These are phyloP conservation scores for Shiraia sp. DNA, from an alignment of 2,329 filamentous ascomycete genomes.

Conservation along the genomic window DNA sequence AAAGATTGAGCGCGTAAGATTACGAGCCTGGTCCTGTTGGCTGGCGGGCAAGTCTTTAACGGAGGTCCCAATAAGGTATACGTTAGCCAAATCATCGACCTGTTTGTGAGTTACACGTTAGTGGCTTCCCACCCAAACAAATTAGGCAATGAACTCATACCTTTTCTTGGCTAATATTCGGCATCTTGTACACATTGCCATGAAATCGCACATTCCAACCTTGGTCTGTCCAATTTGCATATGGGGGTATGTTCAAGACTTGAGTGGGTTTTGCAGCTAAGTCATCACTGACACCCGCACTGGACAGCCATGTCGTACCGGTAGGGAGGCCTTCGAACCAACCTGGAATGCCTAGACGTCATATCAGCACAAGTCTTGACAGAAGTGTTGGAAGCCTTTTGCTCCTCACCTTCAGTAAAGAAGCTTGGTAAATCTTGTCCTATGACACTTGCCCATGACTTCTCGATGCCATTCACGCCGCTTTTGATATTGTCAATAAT, in stretches of 20 bases:
- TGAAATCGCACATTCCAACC: conserved; percentile 78
- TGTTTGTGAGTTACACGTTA: conserved; percentile 60
- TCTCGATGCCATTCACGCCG: conserved; percentile 32
- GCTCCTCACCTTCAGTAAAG: conserved; percentile 39
- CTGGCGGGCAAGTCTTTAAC: conserved; percentile 62
- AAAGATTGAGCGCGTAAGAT: conserved; percentile 73
- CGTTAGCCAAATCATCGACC: conserved; percentile 69
- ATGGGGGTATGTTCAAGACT: conserved; percentile 69
- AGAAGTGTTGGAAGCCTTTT: conserved; percentile 7
- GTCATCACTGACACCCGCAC: conserved; percentile 64
- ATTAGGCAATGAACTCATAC: too few relatives aligned
- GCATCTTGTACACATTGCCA: conserved; percentile 81
- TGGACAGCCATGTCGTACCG: conserved; percentile 62
- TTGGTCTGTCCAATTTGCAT: conserved; percentile 75
- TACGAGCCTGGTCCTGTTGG: conserved; percentile 70
- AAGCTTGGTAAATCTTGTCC: conserved; percentile 42
- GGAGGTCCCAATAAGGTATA: conserved; percentile 69
- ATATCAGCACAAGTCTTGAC: conserved; percentile 23
- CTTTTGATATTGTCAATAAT: conserved; percentile 38
- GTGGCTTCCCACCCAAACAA: too few relatives aligned
- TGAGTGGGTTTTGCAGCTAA: conserved; percentile 68
- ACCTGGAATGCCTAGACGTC: conserved; percentile 58
- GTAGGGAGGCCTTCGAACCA: conserved; percentile 68
- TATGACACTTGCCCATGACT: conserved; percentile 39
- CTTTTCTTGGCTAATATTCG: too few relatives aligned